A percentile compares a stretch with the other conserved stretches of the same genome.
Conservation (phyloP, 1,284 basidiomycete genomes). For the Serendipita sp. region DNA sequence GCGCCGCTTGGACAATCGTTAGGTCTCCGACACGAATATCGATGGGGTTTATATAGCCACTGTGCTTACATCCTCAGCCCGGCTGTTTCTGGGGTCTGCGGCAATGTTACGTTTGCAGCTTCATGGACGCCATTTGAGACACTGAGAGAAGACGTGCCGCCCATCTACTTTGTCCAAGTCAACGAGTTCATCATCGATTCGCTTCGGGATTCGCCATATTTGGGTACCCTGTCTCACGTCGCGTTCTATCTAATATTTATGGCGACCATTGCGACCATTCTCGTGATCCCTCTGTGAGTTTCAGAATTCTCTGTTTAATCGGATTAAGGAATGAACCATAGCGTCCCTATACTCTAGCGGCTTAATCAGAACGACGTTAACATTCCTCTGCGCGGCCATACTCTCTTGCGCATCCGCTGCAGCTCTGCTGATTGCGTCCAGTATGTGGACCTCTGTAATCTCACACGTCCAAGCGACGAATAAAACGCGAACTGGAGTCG, state of each 20-base stretch:
- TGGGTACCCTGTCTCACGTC: constrained; percentile 4
- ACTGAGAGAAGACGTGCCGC: not conserved
- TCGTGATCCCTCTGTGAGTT: constrained; percentile 8
- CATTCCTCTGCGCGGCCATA: constrained; percentile 1
- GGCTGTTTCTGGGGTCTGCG: not conserved
- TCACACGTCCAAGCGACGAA: constrained; percentile 7
- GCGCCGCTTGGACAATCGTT: constrained; percentile 39
- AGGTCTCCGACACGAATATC: constrained; percentile 56
- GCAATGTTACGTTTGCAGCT: not conserved
- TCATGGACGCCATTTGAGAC: constrained; percentile 5
- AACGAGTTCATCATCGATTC: constrained; percentile 3
- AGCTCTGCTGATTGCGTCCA: not conserved
- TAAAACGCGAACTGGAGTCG: constrained; percentile 5
- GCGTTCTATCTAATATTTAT: constrained; percentile 9
- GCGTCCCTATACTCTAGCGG: not conserved
- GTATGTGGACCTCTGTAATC: constrained; percentile 4
- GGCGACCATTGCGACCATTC: constrained; percentile 6
- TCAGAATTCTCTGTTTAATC: not conserved
- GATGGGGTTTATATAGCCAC: constrained; percentile 63
- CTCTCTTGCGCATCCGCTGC: constrained; percentile 4
- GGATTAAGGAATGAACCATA: not conserved
- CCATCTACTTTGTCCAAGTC: constrained; percentile 5
- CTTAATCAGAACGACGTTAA: not conserved
- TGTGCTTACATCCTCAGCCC: constrained; percentile 41
- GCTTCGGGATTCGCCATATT: not conserved